Percentiles rank a stretch among this genome's conserved stretches.
phyloP scores from a whole-genome alignment of 2,329 filamentous ascomycete species.

The Thermomyces lanuginosus region DNA sequence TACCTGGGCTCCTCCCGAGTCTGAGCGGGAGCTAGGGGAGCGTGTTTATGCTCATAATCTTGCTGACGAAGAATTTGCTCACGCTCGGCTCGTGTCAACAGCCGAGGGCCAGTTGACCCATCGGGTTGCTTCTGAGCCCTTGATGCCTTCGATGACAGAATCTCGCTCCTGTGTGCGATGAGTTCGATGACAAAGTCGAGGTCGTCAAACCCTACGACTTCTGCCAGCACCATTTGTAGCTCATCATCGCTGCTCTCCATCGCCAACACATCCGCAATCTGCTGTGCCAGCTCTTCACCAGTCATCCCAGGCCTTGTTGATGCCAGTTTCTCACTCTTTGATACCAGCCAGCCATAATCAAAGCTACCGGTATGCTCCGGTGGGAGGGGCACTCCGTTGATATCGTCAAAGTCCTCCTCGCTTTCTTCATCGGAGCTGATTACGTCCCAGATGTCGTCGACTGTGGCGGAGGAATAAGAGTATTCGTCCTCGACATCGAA shows the following conservation, averaged over 20 bases:
- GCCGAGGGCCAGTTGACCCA: slow-evolving; percentile 33
- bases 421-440: slow-evolving; percentile 58
- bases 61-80: slow-evolving; percentile 59
- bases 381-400: slow-evolving; percentile 24
- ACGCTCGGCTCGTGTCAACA: slow-evolving; percentile 62
- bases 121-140: slow-evolving; percentile 24
- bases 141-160: slow-evolving; percentile 33
- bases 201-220: slow-evolving; percentile 84
- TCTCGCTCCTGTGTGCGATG: slow-evolving; percentile 57
- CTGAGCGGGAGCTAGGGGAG: slow-evolving; percentile 52
- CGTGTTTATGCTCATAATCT: slow-evolving; percentile 71
- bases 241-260: slow-evolving; percentile 63
- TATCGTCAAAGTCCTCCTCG: slow-evolving; percentile 47
- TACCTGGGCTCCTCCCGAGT: slow-evolving; percentile 59
- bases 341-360: slow-evolving; percentile 52
- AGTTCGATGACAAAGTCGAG: slow-evolving; percentile 84
- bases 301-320: slow-evolving; percentile 49
- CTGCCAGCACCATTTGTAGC: slow-evolving; percentile 76
- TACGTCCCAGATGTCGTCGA: slow-evolving; percentile 84
- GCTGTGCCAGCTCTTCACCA: slow-evolving; percentile 53
- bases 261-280: slow-evolving; percentile 57
- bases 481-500: slow-evolving; percentile 47
- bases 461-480: slow-evolving; percentile 41
- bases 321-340: slow-evolving; percentile 52
- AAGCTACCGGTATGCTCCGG: slow-evolving; percentile 27